phyloP scores from a whole-genome alignment of 148 eudicot species.

The Persicaria tinctoria region DNA sequence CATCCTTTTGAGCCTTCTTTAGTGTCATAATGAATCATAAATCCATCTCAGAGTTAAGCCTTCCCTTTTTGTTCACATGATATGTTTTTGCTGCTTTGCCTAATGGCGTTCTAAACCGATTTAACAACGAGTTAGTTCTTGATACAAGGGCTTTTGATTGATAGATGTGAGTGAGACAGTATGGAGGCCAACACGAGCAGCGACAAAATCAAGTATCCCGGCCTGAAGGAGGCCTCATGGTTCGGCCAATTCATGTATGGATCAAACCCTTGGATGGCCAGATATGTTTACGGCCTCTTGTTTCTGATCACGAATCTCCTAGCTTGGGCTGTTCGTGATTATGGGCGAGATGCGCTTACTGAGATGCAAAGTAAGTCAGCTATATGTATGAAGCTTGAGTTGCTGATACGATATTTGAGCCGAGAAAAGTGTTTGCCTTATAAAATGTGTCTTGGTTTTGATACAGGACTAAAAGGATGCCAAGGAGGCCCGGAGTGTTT shows the following conservation, averaged over 20 bases:
- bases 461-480: constrained; percentile 44
- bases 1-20: constrained; percentile 4
- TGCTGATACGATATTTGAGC: no score
- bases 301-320: constrained; percentile 70
- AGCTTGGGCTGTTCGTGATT: constrained; percentile 86
- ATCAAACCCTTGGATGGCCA: constrained; percentile 89
- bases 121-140: not conserved
- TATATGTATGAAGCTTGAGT: not conserved
- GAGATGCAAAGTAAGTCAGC: constrained; percentile 51
- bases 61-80: not conserved
- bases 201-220: constrained; percentile 39
- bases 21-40: not conserved
- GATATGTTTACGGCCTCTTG: constrained; percentile 73
- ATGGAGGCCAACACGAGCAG: constrained; percentile 39
- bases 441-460: not conserved
- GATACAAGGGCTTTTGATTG: not conserved
- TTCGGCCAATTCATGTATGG: constrained; percentile 60
- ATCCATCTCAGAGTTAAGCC: not conserved
- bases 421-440: no score
- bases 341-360: constrained; percentile 45
- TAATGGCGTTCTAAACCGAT: not conserved
- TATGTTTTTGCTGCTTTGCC: not conserved
- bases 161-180: constrained; percentile 11
- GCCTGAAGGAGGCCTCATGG: constrained; percentile 55
- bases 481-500: constrained; percentile 54